A percentile compares a stretch with the other conserved stretches of the same genome.
Evolutionary conservation across 768 basidiomycete species (phyloP).

Genomic region (Termitomyces heimii): DNA sequence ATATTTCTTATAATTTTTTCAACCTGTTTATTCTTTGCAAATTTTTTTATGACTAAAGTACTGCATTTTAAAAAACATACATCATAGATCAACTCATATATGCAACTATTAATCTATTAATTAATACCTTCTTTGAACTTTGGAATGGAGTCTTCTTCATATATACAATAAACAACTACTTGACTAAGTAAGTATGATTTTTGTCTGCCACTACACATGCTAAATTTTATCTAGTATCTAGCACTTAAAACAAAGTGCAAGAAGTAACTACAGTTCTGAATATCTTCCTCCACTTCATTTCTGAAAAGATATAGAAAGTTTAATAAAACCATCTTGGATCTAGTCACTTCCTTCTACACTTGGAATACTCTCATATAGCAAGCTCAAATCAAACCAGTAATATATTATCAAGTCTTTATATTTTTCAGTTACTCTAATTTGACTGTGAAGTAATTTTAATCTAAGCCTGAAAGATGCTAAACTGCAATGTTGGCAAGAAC

Average conservation of each 20-base stretch:
- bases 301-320: not conserved
- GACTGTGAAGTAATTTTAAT: slow-evolving; percentile 24
- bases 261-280: too few relatives aligned
- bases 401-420: slow-evolving; percentile 11
- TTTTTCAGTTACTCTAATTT: slow-evolving; percentile 27
- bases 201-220: too few relatives aligned
- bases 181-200: too few relatives aligned
- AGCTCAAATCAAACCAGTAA: slow-evolving; percentile 29
- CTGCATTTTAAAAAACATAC: too few relatives aligned
- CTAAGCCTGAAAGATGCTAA: not conserved
- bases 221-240: too few relatives aligned
- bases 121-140: slow-evolving; percentile 16
- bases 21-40: too few relatives aligned
- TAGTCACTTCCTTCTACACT: slow-evolving; percentile 17
- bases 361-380: slow-evolving; percentile 12
- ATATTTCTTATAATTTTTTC: too few relatives aligned
- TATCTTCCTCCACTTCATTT: not conserved
- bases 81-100: slow-evolving; percentile 18
- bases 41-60: too few relatives aligned
- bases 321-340: slow-evolving; percentile 21
- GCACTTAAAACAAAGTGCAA: too few relatives aligned
- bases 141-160: slow-evolving; percentile 7
- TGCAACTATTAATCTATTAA: slow-evolving; percentile 20
- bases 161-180: not conserved
- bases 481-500: slow-evolving; percentile 16